These are phyloP conservation scores for Gossypium rotundifolium DNA, from an alignment of 345 rosid genomes.

Conservation along the genomic window DNA sequence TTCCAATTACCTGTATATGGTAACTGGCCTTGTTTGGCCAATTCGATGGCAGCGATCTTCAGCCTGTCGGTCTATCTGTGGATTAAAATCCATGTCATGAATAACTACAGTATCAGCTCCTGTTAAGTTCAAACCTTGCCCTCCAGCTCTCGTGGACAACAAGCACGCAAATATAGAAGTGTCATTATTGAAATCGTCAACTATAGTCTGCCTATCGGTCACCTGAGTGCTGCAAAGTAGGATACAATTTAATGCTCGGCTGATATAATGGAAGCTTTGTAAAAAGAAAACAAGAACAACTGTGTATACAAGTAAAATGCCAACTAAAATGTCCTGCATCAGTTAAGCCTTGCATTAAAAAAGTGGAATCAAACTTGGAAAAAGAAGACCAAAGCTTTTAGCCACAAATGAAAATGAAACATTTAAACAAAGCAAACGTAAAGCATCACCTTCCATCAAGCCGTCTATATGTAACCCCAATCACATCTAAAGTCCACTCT, in stretches of 20 bases:
- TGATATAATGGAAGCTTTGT: not conserved
- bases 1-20: constrained; percentile 66
- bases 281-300: not conserved
- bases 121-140: constrained; percentile 91
- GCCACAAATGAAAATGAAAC: not conserved
- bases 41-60: constrained; percentile 95
- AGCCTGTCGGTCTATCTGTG: constrained; percentile 93
- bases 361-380: not conserved
- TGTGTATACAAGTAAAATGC: not conserved
- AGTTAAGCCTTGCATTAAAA: not conserved
- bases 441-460: constrained; percentile 80
- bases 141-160: constrained; percentile 89
- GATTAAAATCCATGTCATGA: constrained; percentile 96
- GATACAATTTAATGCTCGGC: not conserved
- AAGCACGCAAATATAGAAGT: constrained; percentile 76
- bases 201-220: constrained; percentile 82
- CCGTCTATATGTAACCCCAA: constrained; percentile 79
- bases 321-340: not conserved
- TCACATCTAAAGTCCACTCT: constrained; percentile 89
- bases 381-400: not conserved
- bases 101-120: constrained; percentile 90
- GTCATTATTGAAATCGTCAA: constrained; percentile 75
- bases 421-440: not conserved
- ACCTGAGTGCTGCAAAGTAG: constrained; percentile 64
- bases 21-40: constrained; percentile 90